Base-by-base conservation (phyloP, 2,329 filamentous ascomycete genomes). In the Bipolaris sorokiniana region DNA sequence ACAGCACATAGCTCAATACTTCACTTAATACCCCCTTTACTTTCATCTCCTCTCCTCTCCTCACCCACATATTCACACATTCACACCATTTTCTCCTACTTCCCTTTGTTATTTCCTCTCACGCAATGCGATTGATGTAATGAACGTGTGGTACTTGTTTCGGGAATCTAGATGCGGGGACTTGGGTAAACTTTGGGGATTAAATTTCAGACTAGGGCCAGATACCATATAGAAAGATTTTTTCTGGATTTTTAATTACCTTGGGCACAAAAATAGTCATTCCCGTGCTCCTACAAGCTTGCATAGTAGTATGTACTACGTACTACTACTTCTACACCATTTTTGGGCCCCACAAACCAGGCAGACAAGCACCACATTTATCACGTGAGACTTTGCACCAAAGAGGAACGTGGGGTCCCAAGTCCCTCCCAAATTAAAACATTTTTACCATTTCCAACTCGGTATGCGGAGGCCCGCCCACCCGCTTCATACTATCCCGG, bases 111-210 rank as follows among this genome's bases (percentile, higher is more conserved):
- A 28, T 36, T 22, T 37, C 26, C 38, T 54, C 49, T 55, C 33
- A 51, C 41, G 52, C 52, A 33, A 55, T 42, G 52, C 47, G 18
- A 55, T 55, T 55, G 52, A 55, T 55, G 47, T 55, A 55, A 55
- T 51, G 52, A 55, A 36, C n/a, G 46, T 33, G n/a, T 38, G 47
- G 38, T 34, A 26, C 16, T 44, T 48, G 38, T 31, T 31, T 31
- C 10, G 28, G 28, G 28, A 28, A 54, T 16, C 13, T 42, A n/a
- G 40, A 26, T 26, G 40, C 40, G 40, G 40, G 47, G 47, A 33
- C 15, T 28, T 15, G 18, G 47, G 41, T 51, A 33, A 31, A 31
- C 10, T 31, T 10, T 31, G 10, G 28, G 28, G 28, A 3, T 31
- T 31, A 31, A 31, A 11, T 31, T 31, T 31, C 28, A 31, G 10